Percentiles rank a stretch among this genome's conserved stretches.
Evolutionary conservation across 2,329 filamentous ascomycete species (phyloP).

Genomic region (Alternaria sp.): DNA sequence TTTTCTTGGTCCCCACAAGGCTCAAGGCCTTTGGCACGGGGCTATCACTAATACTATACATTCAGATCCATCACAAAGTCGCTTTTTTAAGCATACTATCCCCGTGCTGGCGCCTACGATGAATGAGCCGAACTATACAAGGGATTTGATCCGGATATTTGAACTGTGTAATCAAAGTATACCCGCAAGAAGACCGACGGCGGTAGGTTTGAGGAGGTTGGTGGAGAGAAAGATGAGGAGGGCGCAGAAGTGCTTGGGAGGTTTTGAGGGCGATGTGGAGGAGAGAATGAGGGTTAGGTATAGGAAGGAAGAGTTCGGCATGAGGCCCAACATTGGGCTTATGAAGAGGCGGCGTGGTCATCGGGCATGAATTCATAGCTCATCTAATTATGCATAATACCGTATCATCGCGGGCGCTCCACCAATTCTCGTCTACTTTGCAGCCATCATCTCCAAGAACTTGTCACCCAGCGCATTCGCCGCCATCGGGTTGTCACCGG

Average conservation of each 20-base stretch:
- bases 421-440: background rate
- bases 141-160: background rate
- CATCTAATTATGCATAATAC: background rate
- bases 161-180: background rate
- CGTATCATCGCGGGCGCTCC: background rate
- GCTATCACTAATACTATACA: background rate
- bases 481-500: constrained; percentile 41
- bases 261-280: background rate
- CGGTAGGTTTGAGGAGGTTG: background rate
- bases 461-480: constrained; percentile 42
- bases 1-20: background rate
- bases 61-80: background rate
- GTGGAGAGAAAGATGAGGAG: background rate
- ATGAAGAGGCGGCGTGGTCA: background rate
- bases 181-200: background rate
- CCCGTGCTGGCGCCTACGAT: background rate
- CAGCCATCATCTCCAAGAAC: constrained; percentile 42
- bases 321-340: background rate
- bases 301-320: background rate
- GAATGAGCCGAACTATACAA: background rate
- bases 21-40: background rate
- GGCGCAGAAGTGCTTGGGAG: background rate
- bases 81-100: background rate
- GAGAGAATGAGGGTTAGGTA: background rate
- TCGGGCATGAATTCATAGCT: background rate